Evolutionary conservation across 345 rosid genomes (phyloP).

Genomic region (Salix udensis): DNA sequence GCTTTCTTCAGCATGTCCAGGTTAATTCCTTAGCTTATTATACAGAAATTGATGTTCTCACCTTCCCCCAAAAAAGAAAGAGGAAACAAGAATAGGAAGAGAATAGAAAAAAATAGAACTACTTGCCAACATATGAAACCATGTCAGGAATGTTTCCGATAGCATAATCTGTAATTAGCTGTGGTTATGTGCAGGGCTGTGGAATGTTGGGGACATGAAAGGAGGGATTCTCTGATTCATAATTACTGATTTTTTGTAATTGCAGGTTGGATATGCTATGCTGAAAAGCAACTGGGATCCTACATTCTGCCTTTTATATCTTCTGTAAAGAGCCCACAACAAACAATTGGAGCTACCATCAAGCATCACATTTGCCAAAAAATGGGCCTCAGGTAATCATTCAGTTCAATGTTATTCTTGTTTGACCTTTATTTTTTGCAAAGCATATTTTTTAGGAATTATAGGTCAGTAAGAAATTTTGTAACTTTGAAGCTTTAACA

Average conservation of each 20-base stretch:
- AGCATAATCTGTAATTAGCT: background rate
- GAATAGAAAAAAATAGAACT: background rate
- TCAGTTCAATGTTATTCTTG: background rate
- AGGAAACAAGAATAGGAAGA: background rate
- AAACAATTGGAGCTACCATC: constrained; percentile 75
- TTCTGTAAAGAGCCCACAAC: constrained; percentile 94
- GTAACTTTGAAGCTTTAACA: background rate
- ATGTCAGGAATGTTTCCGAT: background rate
- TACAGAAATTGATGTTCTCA: background rate
- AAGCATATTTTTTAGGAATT: background rate
- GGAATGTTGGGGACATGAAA: background rate
- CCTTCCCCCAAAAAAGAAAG: background rate
- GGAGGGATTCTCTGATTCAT: background rate
- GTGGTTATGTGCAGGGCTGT: background rate
- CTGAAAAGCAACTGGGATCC: constrained; percentile 87
- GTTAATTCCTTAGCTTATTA: constrained; percentile 32
- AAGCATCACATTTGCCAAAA: constrained; percentile 62
- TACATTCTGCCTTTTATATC: constrained; percentile 79
- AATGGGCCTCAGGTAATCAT: constrained; percentile 71
- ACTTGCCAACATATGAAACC: background rate
- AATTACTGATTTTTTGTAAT: constrained; percentile 11
- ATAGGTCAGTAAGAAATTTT: background rate
- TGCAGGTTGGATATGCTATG: constrained; percentile 98
- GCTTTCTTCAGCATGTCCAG: constrained; percentile 94
- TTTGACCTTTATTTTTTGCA: background rate